These are phyloP conservation scores for Podila clonocystis DNA, from an alignment of 192 early-diverging fungal species.

Conservation along the genomic window DNA sequence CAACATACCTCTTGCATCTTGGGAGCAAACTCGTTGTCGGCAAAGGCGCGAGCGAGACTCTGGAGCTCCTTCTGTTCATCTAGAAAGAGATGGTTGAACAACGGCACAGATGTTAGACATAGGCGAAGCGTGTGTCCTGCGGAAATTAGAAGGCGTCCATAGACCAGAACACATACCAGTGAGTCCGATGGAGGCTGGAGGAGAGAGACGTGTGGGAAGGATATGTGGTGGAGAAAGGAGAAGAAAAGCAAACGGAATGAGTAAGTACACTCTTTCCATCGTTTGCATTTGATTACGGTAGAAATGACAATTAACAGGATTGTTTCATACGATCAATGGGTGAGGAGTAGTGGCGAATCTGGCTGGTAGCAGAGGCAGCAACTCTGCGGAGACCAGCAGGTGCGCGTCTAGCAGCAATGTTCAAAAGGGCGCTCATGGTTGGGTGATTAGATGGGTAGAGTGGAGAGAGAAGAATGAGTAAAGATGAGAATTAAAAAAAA, in stretches of 20 bases:
- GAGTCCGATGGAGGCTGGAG: constrained; percentile 33
- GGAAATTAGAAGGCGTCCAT: background rate
- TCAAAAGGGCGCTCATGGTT: constrained; percentile 32
- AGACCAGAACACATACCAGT: constrained; percentile 18
- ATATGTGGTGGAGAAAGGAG: background rate
- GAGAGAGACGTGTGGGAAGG: too few relatives aligned
- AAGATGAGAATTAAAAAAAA: background rate
- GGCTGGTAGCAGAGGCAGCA: constrained; percentile 12
- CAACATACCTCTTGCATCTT: constrained; percentile 59
- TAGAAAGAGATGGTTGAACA: constrained; percentile 7
- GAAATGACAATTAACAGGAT: background rate
- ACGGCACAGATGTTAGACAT: background rate
- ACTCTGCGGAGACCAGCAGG: constrained; percentile 15
- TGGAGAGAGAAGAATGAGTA: constrained; percentile 4
- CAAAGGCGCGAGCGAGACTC: constrained; percentile 58
- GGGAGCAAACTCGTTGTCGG: constrained; percentile 64
- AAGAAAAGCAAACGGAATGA: background rate
- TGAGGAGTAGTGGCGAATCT: constrained; percentile 30
- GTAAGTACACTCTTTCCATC: background rate
- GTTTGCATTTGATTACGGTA: background rate
- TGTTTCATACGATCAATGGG: constrained; percentile 35
- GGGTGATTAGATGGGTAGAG: background rate
- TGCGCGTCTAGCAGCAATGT: constrained; percentile 20
- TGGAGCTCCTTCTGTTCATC: constrained; percentile 61
- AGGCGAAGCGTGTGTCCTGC: background rate